Conservation (phyloP, 2,329 filamentous ascomycete species). For the Colletotrichum magnum region DNA sequence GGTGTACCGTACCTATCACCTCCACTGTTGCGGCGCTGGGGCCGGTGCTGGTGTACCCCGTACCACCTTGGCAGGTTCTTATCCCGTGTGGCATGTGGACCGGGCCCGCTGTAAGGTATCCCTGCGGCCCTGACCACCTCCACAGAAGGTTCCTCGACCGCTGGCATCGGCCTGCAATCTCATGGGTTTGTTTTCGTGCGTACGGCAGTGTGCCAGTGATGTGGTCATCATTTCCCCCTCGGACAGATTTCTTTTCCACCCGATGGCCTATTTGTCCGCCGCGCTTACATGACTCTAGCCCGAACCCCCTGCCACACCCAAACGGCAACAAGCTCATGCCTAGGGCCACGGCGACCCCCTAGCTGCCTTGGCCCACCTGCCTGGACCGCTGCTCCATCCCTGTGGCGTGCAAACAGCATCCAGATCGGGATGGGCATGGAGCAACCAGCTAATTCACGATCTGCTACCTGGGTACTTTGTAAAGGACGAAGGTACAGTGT, state of each 20-base stretch:
- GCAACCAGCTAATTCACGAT: conserved; percentile 14
- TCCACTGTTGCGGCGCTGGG: not conserved
- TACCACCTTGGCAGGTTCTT: too few relatives aligned
- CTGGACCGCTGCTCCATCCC: conserved; percentile 14
- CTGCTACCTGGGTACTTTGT: not conserved
- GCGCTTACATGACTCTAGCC: not conserved
- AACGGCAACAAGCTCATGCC: conserved; percentile 29
- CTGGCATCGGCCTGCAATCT: too few relatives aligned
- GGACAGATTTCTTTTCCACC: conserved; percentile 20
- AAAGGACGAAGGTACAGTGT: too few relatives aligned
- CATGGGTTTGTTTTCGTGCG: too few relatives aligned
- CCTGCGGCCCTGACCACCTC: too few relatives aligned
- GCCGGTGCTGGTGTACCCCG: too few relatives aligned
- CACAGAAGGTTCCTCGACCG: too few relatives aligned
- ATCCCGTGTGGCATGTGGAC: too few relatives aligned
- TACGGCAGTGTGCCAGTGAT: too few relatives aligned
- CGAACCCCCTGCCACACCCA: conserved; percentile 5
- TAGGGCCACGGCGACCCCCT: not conserved
- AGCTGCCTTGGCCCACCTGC: conserved; percentile 4
- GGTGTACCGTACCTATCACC: too few relatives aligned
- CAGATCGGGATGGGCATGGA: conserved; percentile 21
- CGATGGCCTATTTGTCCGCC: conserved; percentile 1
- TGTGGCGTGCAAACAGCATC: conserved; percentile 26
- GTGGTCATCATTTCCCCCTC: not conserved
- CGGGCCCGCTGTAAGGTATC: too few relatives aligned